These are phyloP conservation scores for Hygrocybe coccinea DNA, from an alignment of 768 basidiomycete genomes.

Conservation along the genomic window DNA sequence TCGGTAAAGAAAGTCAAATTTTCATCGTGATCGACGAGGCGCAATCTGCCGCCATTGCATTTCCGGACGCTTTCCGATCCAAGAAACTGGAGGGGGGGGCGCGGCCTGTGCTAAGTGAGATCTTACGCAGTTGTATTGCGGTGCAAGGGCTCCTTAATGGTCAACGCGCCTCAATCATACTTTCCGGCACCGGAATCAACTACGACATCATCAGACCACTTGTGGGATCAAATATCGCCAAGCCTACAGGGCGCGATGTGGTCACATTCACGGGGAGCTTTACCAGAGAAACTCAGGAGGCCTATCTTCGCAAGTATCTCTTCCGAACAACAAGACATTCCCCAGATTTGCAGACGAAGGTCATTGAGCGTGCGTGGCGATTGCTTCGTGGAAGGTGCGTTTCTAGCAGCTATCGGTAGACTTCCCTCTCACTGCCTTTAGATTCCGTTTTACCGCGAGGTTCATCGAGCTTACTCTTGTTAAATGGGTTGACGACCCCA, in stretches of 20 bases:
- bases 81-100: neutral
- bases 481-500: neutral
- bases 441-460: neutral
- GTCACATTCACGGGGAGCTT: neutral
- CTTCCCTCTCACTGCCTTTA: neutral
- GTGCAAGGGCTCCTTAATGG: neutral
- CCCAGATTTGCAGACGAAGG: neutral
- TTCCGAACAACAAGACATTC: neutral
- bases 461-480: neutral
- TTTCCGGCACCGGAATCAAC: neutral
- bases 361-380: neutral
- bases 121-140: neutral
- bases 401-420: neutral
- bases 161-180: neutral
- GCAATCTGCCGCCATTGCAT: neutral
- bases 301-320: neutral
- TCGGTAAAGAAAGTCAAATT: neutral
- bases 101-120: neutral
- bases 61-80: neutral
- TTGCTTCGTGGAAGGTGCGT: neutral
- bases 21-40: neutral
- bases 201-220: neutral
- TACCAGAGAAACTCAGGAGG: neutral
- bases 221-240: neutral
- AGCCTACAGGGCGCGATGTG: neutral